Evolutionary conservation across 164 flowering plant genomes (phyloP).

Genomic region (Vitis rupestris): DNA sequence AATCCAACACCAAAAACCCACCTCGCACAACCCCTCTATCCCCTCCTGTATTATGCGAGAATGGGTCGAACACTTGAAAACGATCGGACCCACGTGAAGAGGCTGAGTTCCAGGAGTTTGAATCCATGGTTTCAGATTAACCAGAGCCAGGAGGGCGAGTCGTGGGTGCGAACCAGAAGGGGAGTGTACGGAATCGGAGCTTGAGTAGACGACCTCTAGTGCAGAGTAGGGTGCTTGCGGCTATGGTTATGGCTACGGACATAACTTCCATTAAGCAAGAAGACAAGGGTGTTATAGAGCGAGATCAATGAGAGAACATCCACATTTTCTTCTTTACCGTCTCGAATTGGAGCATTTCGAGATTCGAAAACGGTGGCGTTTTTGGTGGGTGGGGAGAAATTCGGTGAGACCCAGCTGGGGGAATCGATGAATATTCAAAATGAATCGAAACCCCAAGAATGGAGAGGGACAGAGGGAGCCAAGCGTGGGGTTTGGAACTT

Average conservation of each 20-base stretch:
- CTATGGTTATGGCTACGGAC: conserved; percentile 1
- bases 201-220: conserved; percentile 17
- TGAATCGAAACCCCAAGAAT: too few species aligned
- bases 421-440: conserved; percentile 18
- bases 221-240: not conserved
- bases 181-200: conserved; percentile 39
- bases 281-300: conserved; percentile 14
- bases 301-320: conserved; percentile 31
- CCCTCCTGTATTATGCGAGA: conserved; percentile 10
- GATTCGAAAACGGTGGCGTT: not conserved
- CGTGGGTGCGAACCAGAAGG: conserved; percentile 78
- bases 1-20: conserved; percentile 53
- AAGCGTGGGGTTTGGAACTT: too few species aligned
- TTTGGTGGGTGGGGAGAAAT: not conserved
- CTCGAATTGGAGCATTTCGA: conserved; percentile 45
- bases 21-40: conserved; percentile 17
- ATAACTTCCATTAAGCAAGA: conserved; percentile 46
- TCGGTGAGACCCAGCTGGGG: conserved; percentile 11
- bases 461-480: too few species aligned
- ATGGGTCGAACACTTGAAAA: conserved; percentile 11
- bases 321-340: conserved; percentile 52
- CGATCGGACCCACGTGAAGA: conserved; percentile 15
- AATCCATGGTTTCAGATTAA: conserved; percentile 19
- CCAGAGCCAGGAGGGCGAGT: conserved; percentile 73
- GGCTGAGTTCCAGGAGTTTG: conserved; percentile 22